Evolutionary conservation across 495 filamentous ascomycete genomes (phyloP).

Genomic region (Halenospora varia): DNA sequence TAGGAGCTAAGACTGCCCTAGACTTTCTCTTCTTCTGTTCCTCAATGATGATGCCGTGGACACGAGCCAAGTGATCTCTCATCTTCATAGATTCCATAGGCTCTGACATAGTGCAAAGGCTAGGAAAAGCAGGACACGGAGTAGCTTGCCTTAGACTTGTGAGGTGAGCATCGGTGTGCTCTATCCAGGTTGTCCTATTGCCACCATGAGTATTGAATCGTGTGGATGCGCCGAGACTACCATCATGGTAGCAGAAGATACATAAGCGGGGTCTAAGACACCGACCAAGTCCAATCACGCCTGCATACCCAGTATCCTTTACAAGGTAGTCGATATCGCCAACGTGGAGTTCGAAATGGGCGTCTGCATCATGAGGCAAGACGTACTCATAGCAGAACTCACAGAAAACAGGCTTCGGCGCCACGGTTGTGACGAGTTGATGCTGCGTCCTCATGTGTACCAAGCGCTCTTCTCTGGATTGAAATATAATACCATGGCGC

Average conservation of each 20-base stretch:
- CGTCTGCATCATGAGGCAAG: neutral
- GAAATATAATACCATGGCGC: neutral
- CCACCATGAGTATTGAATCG: neutral
- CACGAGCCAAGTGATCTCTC: neutral
- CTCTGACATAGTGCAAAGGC: neutral
- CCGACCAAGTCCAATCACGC: neutral
- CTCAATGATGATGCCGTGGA: neutral
- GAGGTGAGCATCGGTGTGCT: neutral
- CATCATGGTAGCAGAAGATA: constrained; percentile 7
- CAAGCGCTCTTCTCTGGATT: constrained; percentile 1
- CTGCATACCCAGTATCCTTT: neutral
- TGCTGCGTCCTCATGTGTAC: neutral
- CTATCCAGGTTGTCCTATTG: neutral
- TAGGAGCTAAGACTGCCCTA: no score
- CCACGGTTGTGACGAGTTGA: neutral
- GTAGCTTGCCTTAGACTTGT: neutral
- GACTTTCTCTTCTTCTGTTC: neutral
- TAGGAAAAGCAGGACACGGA: constrained; percentile 1
- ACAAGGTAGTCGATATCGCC: neutral
- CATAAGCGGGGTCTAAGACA: neutral
- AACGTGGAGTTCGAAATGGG: neutral
- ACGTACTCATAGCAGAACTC: constrained; percentile 1
- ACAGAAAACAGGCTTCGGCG: neutral
- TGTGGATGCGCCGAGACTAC: neutral
- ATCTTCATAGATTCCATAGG: neutral